Conservation (phyloP, 176 grass and related monocot genomes). For the Ensete ventricosum region DNA sequence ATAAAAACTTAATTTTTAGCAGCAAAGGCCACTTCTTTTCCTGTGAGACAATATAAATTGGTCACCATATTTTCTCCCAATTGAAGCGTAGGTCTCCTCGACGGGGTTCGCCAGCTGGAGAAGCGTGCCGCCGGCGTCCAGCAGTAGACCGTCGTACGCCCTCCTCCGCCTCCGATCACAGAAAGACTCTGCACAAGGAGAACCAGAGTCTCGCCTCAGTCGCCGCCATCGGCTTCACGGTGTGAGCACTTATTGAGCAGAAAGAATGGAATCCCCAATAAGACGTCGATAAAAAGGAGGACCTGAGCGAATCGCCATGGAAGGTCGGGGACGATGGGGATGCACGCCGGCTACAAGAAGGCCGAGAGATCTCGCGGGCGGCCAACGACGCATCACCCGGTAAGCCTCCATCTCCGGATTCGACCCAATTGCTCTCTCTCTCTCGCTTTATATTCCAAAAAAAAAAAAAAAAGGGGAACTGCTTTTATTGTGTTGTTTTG, state of each 20-base stretch:
- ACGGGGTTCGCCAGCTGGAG: constrained; percentile 64
- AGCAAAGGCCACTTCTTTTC: not conserved
- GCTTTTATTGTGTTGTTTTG: too few relatives aligned
- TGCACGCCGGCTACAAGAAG: not conserved
- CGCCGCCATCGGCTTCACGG: not conserved
- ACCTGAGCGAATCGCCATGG: not conserved
- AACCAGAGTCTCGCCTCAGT: not conserved
- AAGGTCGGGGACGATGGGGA: not conserved
- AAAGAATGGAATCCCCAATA: not conserved
- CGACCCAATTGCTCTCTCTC: not conserved
- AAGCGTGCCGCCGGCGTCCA: constrained; percentile 75
- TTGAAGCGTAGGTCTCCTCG: constrained; percentile 52
- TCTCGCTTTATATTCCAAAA: not conserved
- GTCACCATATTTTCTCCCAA: constrained; percentile 63
- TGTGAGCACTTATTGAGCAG: too few relatives aligned
- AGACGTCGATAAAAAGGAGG: not conserved
- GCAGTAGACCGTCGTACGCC: constrained; percentile 54
- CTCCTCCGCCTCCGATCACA: constrained; percentile 10
- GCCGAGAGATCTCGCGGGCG: constrained; percentile 7
- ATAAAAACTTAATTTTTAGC: not conserved
- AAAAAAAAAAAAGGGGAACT: too few relatives aligned
- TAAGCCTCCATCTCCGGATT: constrained; percentile 29
- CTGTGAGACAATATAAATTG: not conserved
- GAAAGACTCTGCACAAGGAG: constrained; percentile 5
- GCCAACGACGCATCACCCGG: constrained; percentile 2